Conservation (phyloP, 768 basidiomycete genomes). For the Tricholoma hemisulphureum region DNA sequence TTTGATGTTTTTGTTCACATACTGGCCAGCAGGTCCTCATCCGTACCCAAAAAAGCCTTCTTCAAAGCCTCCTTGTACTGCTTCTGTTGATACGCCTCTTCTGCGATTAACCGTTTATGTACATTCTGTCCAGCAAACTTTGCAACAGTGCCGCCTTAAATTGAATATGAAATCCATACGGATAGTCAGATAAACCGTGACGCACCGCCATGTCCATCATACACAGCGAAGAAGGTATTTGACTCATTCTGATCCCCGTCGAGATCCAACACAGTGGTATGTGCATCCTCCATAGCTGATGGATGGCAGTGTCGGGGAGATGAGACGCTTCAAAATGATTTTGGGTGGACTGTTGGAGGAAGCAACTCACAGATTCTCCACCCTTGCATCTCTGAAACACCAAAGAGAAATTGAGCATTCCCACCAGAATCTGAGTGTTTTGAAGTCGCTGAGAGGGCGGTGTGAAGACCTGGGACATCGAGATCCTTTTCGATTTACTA, state of each 20-base stretch:
- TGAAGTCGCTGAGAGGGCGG: slow-evolving; percentile 56
- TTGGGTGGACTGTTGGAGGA: neutral
- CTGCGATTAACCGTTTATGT: slow-evolving; percentile 70
- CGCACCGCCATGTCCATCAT: slow-evolving; percentile 97
- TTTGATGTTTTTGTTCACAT: slow-evolving; percentile 22
- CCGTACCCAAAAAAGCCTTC: slow-evolving; percentile 87
- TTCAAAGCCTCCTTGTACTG: slow-evolving; percentile 80
- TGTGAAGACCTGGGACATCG: slow-evolving; percentile 12
- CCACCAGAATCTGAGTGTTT: slow-evolving; percentile 76
- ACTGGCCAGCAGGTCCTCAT: slow-evolving; percentile 91
- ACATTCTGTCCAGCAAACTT: slow-evolving; percentile 83
- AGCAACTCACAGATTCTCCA: slow-evolving; percentile 90
- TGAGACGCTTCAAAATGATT: neutral
- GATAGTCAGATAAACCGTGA: slow-evolving; percentile 9
- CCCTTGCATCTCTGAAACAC: slow-evolving; percentile 96
- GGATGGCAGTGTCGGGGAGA: neutral
- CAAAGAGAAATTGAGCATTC: slow-evolving; percentile 70
- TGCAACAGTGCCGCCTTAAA: slow-evolving; percentile 76
- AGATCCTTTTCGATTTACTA: slow-evolving; percentile 24
- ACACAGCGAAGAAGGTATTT: slow-evolving; percentile 92
- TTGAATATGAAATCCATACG: slow-evolving; percentile 11
- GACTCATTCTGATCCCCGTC: slow-evolving; percentile 47
- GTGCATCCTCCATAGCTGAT: slow-evolving; percentile 97
- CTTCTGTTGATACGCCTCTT: slow-evolving; percentile 67
- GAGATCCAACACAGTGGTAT: slow-evolving; percentile 71